Conservation (phyloP, 2,329 filamentous ascomycete genomes). For the Diaporthe batatas region DNA sequence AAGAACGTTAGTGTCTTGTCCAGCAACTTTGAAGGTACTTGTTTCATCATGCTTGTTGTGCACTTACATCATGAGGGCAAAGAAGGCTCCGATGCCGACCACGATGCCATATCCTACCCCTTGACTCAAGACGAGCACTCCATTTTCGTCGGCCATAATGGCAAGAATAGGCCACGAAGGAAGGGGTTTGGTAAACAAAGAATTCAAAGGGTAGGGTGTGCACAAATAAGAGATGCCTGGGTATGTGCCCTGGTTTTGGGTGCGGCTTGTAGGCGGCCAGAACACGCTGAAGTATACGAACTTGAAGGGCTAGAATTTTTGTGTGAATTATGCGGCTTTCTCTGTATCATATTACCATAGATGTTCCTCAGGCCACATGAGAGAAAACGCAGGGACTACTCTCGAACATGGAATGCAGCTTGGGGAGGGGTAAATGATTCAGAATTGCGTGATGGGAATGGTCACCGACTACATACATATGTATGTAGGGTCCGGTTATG, state of each 20-base stretch:
- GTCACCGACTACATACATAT: not conserved
- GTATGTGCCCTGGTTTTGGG: not conserved
- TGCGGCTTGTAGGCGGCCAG: not conserved
- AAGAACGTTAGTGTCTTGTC: not conserved
- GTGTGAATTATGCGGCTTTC: not conserved
- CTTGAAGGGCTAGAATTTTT: not conserved
- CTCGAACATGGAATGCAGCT: not conserved
- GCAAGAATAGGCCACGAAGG: not conserved
- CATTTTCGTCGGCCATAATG: slow-evolving; percentile 34
- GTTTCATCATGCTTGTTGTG: not conserved
- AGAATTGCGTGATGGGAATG: not conserved
- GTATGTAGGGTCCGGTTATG: not conserved
- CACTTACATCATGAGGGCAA: slow-evolving; percentile 55
- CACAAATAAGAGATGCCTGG: not conserved
- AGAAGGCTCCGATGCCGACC: slow-evolving; percentile 62
- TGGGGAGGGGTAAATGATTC: not conserved
- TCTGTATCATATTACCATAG: not conserved
- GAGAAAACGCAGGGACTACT: not conserved
- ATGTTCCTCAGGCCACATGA: not conserved
- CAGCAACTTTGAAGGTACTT: too few relatives aligned
- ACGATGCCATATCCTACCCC: slow-evolving; percentile 61
- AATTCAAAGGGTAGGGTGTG: not conserved
- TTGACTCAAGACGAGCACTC: slow-evolving; percentile 38
- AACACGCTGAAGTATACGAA: not conserved
- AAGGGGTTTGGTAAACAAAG: too few relatives aligned